Percentiles rank a stretch among this genome's conserved stretches.
Conservation (phyloP, 257 asterid genomes). For the Solanum pimpinellifolium region DNA sequence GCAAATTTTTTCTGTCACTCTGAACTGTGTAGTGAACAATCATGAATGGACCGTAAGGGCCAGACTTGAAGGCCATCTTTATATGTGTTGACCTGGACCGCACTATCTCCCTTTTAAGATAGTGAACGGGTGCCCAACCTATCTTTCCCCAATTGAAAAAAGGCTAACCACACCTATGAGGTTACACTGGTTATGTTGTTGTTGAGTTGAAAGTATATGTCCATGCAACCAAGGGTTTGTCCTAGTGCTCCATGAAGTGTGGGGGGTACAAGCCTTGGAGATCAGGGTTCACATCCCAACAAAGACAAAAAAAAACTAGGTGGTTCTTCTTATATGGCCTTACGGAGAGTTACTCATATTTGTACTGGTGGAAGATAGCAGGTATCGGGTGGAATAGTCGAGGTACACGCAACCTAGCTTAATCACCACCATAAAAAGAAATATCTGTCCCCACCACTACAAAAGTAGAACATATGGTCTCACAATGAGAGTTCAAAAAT, state of each 20-base stretch:
- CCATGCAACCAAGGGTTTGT: background rate
- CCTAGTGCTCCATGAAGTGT: background rate
- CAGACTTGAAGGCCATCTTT: background rate
- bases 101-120: background rate
- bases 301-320: background rate
- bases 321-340: background rate
- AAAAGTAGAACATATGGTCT: background rate
- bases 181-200: background rate
- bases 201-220: background rate
- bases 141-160: background rate
- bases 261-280: background rate
- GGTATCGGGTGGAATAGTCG: background rate
- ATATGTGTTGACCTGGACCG: background rate
- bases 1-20: background rate
- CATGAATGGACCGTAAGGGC: background rate
- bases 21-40: background rate
- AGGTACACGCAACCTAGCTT: background rate
- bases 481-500: conserved; percentile 3
- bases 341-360: background rate
- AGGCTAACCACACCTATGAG: background rate
- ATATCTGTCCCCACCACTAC: background rate
- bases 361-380: background rate
- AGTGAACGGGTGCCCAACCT: background rate
- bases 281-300: background rate
- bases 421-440: background rate